phyloP scores from a whole-genome alignment of 805 yeast species.

The Komagataella mondaviorum region DNA sequence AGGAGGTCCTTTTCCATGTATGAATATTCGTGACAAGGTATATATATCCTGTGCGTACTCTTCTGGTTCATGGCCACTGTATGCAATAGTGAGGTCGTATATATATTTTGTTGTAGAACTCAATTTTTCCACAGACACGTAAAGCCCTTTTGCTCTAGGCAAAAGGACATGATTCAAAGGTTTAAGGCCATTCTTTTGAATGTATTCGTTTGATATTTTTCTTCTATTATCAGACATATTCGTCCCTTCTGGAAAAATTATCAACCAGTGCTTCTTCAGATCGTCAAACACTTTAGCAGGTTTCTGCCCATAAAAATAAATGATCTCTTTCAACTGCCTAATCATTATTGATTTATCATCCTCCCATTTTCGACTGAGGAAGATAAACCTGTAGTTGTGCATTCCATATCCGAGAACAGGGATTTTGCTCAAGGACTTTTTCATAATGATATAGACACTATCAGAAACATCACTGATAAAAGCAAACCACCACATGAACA shows the following conservation, averaged over 20 bases:
- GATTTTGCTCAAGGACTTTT: conserved; percentile 52
- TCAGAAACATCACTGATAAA: conserved; percentile 57
- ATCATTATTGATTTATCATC: conserved; percentile 49
- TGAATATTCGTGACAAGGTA: conserved; percentile 47
- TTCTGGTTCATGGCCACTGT: conserved; percentile 48
- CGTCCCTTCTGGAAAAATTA: conserved; percentile 93
- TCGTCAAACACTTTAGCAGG: conserved; percentile 23
- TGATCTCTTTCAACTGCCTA: conserved; percentile 40
- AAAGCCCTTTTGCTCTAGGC: conserved; percentile 78
- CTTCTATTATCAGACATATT: conserved; percentile 60
- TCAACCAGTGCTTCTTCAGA: conserved; percentile 38
- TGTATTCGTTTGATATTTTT: conserved; percentile 40
- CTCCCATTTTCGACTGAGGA: conserved; percentile 80
- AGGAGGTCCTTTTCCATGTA: conserved; percentile 63
- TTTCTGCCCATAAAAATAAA: conserved; percentile 28
- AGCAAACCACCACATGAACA: conserved; percentile 75
- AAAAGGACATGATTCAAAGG: conserved; percentile 51
- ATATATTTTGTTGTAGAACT: conserved; percentile 38
- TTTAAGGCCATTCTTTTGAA: conserved; percentile 33
- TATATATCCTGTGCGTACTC: conserved; percentile 71
- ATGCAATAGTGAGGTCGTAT: conserved; percentile 78
- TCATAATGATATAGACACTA: conserved; percentile 59
- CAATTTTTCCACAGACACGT: conserved; percentile 47
- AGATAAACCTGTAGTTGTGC: conserved; percentile 65
- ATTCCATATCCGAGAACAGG: conserved; percentile 84